Base-by-base conservation (phyloP, 2,329 filamentous ascomycete genomes). In the Fusarium beomiforme region DNA sequence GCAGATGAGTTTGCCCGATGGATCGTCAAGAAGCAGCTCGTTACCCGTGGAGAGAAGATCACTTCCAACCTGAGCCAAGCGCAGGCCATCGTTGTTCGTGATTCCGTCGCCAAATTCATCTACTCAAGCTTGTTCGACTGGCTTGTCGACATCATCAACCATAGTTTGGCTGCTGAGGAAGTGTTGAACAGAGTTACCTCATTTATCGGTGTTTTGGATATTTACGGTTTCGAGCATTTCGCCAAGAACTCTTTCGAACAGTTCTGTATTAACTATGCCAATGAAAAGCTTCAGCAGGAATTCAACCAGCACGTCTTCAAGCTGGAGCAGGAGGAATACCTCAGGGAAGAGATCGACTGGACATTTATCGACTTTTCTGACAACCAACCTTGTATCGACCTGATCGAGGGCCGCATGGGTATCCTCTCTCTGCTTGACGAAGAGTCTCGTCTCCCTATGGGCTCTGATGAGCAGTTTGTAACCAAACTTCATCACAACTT, bases 281-380 rank as follows among this genome's bases (percentile, higher is more conserved):
- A 99, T 82, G 96, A 99, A 83, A 99, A 99, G 83, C 86, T 99
- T 59, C 96, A 99, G 80, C 96, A 99, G 81, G 95, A 98, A 81
- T 99, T 99, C 86, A 99, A 99, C 83, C 94, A 97, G 80, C 96
- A 99, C 78, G 96, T 99, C 37, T 99, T 99, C 89, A 98, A 98
- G 82, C 89, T 99, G 24, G 96, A 99, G 81, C 96, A 99, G 81
- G 96, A 99, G 80, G 96, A 99, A 82, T 99, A 99, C 79, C 88
- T 98, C 42, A 90, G 92, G 59, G 96, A 99, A 83, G 87, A 98
- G 83, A 99, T 99, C 73, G 95, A 98, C 83, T 99, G 96, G 96
- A 98, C 93, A 13, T 99, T 99, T 79, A 99, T 99, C 79, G 96
- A 99, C 80, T 99, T 99, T 82, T 97, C 95, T 9, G 96, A 99